Conservation (phyloP, 1,284 basidiomycete species). For the Leccinum solheimii region DNA sequence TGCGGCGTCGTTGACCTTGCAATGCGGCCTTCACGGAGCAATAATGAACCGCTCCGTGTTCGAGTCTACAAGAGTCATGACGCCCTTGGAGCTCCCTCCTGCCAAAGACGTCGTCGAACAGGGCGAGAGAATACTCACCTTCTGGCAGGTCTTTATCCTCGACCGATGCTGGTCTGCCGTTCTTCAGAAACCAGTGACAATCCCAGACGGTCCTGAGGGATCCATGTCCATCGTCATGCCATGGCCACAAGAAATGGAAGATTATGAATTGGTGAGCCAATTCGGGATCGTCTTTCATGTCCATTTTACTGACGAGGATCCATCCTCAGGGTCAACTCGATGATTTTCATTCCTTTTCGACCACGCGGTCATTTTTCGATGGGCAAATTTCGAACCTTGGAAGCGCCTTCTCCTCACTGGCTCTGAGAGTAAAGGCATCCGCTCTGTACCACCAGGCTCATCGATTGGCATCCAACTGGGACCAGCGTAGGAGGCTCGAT, state of each 20-base stretch:
- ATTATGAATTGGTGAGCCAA: constrained; percentile 55
- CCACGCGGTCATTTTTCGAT: constrained; percentile 61
- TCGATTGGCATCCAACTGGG: constrained; percentile 58
- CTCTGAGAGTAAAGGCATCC: constrained; percentile 73
- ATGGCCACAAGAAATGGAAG: constrained; percentile 62
- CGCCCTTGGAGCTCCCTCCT: constrained; percentile 54
- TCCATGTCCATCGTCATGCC: constrained; percentile 58
- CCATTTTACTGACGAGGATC: constrained; percentile 16
- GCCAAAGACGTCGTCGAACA: constrained; percentile 55
- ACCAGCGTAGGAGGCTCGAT: constrained; percentile 47
- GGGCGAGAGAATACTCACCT: constrained; percentile 63
- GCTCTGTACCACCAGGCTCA: constrained; percentile 68
- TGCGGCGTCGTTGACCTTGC: constrained; percentile 64
- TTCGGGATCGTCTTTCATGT: constrained; percentile 6
- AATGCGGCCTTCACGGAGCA: constrained; percentile 60
- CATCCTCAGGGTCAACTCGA: constrained; percentile 55
- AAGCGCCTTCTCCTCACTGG: constrained; percentile 59
- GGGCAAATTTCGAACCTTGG: constrained; percentile 49
- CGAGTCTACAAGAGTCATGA: constrained; percentile 36
- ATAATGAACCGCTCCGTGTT: constrained; percentile 41
- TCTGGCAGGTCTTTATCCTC: constrained; percentile 70
- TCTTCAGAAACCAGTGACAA: constrained; percentile 55
- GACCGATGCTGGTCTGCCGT: constrained; percentile 68
- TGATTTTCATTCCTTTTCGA: constrained; percentile 50
- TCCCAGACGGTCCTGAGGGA: constrained; percentile 49